These are phyloP conservation scores for Pseudogymnoascus sp. DNA, from an alignment of 2,329 filamentous ascomycete genomes.

Conservation along the genomic window DNA sequence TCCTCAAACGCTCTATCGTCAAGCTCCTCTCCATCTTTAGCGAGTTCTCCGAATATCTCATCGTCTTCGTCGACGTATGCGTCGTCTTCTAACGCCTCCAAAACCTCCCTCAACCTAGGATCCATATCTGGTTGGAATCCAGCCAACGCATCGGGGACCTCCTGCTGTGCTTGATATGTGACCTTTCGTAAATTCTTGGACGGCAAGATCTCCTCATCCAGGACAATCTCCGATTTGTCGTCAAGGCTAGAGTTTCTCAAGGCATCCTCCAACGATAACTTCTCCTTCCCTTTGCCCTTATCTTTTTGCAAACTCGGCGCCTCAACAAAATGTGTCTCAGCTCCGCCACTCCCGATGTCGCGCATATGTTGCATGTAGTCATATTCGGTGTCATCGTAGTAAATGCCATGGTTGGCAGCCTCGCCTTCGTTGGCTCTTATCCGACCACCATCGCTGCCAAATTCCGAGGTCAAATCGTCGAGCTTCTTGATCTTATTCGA, in stretches of 20 bases:
- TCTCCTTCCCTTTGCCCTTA: conserved; percentile 66
- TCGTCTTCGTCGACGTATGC: conserved; percentile 79
- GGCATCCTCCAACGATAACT: conserved; percentile 74
- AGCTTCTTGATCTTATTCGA: conserved; percentile 56
- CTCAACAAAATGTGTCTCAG: conserved; percentile 78
- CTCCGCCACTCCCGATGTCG: conserved; percentile 63
- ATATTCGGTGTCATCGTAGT: conserved; percentile 89
- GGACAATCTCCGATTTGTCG: conserved; percentile 46
- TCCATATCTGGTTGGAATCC: conserved; percentile 99
- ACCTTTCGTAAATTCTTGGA: conserved; percentile 69
- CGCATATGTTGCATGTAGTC: conserved; percentile 99
- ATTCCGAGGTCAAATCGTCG: conserved; percentile 66
- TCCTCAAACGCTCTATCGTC: conserved; percentile 75
- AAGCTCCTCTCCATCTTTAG: conserved; percentile 62
- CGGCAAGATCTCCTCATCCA: conserved; percentile 68
- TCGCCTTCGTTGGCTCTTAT: conserved; percentile 90
- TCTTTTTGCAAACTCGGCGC: conserved; percentile 49
- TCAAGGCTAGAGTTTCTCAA: conserved; percentile 54
- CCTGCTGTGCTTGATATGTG: conserved; percentile 87
- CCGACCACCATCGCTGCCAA: conserved; percentile 53
- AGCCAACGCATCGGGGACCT: conserved; percentile 81
- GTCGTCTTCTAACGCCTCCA: conserved; percentile 92
- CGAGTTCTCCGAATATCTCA: conserved; percentile 72
- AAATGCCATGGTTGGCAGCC: conserved; percentile 87
- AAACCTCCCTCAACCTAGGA: conserved; percentile 75